These are phyloP conservation scores for Barnettozyma botsteinii DNA, from an alignment of 805 yeast species.

Conservation along the genomic window DNA sequence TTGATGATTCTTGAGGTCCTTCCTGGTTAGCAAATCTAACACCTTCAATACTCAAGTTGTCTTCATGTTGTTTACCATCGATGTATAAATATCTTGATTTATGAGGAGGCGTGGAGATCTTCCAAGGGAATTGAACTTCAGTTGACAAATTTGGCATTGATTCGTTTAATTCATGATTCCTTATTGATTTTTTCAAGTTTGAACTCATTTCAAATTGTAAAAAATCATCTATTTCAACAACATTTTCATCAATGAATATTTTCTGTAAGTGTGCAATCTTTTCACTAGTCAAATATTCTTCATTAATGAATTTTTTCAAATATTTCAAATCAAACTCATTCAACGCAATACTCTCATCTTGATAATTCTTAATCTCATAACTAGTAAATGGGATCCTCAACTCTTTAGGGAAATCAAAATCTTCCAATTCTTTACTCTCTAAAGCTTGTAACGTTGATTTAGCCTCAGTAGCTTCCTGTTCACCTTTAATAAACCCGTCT, in stretches of 20 bases:
- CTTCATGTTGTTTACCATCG: constrained; percentile 49
- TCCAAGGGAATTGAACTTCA: constrained; percentile 74
- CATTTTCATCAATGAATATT: constrained; percentile 60
- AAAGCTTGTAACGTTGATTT: constrained; percentile 73
- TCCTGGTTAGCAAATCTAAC: constrained; percentile 33
- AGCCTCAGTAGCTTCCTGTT: constrained; percentile 72
- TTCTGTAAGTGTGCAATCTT: constrained; percentile 40
- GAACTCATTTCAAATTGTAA: constrained; percentile 50
- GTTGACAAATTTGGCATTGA: constrained; percentile 49
- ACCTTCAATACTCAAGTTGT: constrained; percentile 25
- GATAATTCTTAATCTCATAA: constrained; percentile 33
- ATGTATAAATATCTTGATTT: constrained; percentile 82
- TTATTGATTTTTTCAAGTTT: constrained; percentile 40
- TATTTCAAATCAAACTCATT: constrained; percentile 39
- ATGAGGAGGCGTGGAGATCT: constrained; percentile 88
- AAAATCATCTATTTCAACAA: constrained; percentile 60
- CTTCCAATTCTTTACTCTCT: constrained; percentile 69
- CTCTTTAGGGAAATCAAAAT: constrained; percentile 76
- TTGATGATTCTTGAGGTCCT: constrained; percentile 46
- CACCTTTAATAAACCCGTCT: constrained; percentile 76
- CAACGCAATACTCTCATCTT: constrained; percentile 5
- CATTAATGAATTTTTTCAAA: constrained; percentile 51
- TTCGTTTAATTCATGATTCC: constrained; percentile 55
- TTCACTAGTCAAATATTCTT: constrained; percentile 37
- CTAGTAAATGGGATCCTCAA: constrained; percentile 37